These are phyloP conservation scores for Nicotiana undulata DNA, from an alignment of 257 asterid genomes.

Conservation along the genomic window DNA sequence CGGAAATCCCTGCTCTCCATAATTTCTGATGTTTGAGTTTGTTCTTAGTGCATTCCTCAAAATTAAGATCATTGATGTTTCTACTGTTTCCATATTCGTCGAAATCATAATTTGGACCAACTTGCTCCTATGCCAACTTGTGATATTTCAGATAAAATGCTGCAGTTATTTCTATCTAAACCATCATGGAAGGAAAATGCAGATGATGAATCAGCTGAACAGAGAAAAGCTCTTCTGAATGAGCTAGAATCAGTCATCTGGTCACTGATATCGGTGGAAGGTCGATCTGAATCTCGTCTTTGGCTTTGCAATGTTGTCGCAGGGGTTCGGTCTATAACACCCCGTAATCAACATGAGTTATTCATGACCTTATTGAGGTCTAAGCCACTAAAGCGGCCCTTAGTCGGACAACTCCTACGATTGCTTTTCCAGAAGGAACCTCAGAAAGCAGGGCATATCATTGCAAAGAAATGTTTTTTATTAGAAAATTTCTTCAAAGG, in stretches of 20 bases:
- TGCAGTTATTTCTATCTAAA: constrained; percentile 55
- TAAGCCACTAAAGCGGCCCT: constrained; percentile 35
- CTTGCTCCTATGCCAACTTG: constrained; percentile 9
- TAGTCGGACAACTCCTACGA: constrained; percentile 69
- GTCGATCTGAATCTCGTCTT: constrained; percentile 81
- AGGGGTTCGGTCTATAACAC: constrained; percentile 46
- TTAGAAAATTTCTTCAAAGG: constrained; percentile 77
- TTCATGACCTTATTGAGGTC: constrained; percentile 56
- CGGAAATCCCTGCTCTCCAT: background rate
- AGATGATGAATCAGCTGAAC: constrained; percentile 23
- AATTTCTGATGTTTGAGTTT: background rate
- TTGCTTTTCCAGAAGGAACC: constrained; percentile 70
- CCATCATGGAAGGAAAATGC: constrained; percentile 29
- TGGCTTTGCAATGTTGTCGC: constrained; percentile 77
- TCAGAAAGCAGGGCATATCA: constrained; percentile 49
- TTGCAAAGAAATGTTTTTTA: constrained; percentile 65
- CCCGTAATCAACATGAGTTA: constrained; percentile 48
- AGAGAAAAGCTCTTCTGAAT: constrained; percentile 37
- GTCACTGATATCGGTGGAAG: constrained; percentile 55
- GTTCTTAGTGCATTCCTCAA: background rate
- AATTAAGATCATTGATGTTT: background rate
- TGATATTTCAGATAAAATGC: constrained; percentile 33
- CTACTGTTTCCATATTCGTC: background rate
- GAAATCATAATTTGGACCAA: background rate
- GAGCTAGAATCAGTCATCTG: constrained; percentile 57